phyloP scores from a whole-genome alignment of 345 rosid genomes.

The Melaleuca alternifolia region DNA sequence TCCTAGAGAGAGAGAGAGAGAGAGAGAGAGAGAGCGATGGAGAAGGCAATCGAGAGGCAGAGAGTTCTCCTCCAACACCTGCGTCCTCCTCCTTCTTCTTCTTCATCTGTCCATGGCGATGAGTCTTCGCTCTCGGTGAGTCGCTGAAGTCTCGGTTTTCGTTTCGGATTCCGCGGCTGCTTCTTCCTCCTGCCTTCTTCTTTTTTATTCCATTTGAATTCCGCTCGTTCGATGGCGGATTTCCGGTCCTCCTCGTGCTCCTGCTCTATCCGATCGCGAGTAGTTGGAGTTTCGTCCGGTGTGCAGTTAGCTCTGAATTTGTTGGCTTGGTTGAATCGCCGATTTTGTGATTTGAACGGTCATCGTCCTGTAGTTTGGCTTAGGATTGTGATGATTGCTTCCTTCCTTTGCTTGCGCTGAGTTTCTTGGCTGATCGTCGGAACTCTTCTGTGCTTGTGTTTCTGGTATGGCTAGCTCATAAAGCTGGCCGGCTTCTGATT shows the following conservation, averaged over 20 bases:
- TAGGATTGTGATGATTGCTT: not conserved
- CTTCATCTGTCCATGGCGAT: slow-evolving; percentile 33
- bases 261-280: not conserved
- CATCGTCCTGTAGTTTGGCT: not conserved
- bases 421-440: not conserved
- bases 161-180: not conserved
- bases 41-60: slow-evolving; percentile 85
- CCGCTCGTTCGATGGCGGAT: not conserved
- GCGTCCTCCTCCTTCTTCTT: slow-evolving; percentile 62
- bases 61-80: slow-evolving; percentile 78
- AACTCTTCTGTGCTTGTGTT: not conserved
- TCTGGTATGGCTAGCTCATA: not conserved
- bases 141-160: not conserved
- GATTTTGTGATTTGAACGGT: not conserved
- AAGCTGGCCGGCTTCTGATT: not conserved
- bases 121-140: slow-evolving; percentile 68
- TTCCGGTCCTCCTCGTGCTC: not conserved
- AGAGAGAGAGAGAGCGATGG: slow-evolving; percentile 23
- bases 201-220: not conserved
- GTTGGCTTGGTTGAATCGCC: not conserved
- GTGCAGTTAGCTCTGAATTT: not conserved
- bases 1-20: not conserved
- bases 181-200: not conserved
- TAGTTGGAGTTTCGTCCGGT: not conserved
- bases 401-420: not conserved